Evolutionary conservation across 208 protist genomes (phyloP).

Genomic region (Acanthamoeba lugdunensis): DNA sequence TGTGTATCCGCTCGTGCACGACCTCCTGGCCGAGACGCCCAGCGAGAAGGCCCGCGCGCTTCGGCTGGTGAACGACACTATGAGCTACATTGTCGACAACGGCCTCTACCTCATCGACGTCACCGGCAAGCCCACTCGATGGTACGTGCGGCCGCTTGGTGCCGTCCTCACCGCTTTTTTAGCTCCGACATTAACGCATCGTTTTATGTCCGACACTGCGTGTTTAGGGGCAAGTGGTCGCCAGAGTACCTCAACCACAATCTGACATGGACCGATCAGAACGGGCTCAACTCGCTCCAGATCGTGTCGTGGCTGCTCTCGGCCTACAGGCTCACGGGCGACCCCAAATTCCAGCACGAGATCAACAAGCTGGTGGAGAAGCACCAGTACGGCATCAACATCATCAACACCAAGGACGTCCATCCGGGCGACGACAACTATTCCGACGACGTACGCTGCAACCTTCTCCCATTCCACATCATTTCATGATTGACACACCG

Average conservation of each 20-base stretch:
- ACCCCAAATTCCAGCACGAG: constrained; percentile 54
- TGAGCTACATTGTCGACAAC: constrained; percentile 77
- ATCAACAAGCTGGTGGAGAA: constrained; percentile 50
- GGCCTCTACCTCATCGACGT: constrained; percentile 71
- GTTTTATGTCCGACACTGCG: background rate
- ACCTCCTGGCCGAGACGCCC: constrained; percentile 74
- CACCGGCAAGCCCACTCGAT: constrained; percentile 61
- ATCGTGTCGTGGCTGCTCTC: constrained; percentile 72
- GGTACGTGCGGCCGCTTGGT: background rate
- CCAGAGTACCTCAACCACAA: constrained; percentile 76
- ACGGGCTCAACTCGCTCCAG: constrained; percentile 75
- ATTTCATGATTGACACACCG: background rate
- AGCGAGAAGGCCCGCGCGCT: constrained; percentile 48
- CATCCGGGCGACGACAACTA: constrained; percentile 75
- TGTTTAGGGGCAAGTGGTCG: constrained; percentile 66
- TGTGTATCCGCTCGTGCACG: constrained; percentile 75
- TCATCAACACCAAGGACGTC: constrained; percentile 76
- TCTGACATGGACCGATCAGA: constrained; percentile 71
- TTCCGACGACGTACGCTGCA: constrained; percentile 60
- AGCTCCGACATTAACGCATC: no score
- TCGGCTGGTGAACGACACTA: constrained; percentile 49
- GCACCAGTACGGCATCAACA: constrained; percentile 76
- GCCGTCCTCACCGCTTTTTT: background rate
- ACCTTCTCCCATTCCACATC: no score
- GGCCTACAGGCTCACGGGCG: constrained; percentile 72